Conservation (phyloP, 2,329 filamentous ascomycete species). For the Fusarium denticulatum region DNA sequence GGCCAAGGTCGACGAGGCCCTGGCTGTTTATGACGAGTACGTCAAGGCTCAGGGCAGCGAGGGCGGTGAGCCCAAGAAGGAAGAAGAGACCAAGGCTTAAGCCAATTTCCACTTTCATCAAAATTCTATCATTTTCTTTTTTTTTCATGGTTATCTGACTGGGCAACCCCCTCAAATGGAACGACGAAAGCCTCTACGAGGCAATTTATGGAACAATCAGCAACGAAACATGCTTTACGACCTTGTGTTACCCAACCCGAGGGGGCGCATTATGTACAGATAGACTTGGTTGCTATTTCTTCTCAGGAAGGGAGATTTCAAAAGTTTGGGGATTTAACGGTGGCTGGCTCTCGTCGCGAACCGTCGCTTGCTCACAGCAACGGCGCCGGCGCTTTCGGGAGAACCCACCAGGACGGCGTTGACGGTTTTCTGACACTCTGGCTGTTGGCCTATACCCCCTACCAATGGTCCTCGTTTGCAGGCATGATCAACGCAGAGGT, state of each 20-base stretch:
- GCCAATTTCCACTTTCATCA: constrained; percentile 8
- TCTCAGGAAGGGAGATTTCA: constrained; percentile 50
- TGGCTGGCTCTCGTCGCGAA: constrained; percentile 41
- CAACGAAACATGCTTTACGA: constrained; percentile 44
- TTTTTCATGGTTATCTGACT: constrained; percentile 46
- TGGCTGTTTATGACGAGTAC: constrained; percentile 98
- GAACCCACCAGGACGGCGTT: constrained; percentile 53
- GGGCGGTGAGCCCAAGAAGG: constrained; percentile 58
- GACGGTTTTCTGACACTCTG: constrained; percentile 53
- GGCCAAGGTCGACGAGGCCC: constrained; percentile 96
- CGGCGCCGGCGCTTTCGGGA: constrained; percentile 37
- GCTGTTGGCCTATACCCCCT: constrained; percentile 56
- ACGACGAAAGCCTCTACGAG: constrained; percentile 36
- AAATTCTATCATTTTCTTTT: constrained; percentile 44
- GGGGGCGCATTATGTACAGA: constrained; percentile 52
- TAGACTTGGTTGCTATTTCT: constrained; percentile 55
- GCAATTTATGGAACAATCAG: constrained; percentile 41
- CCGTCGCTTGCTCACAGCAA: constrained; percentile 34
- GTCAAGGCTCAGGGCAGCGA: constrained; percentile 80
- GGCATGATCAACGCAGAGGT: constrained; percentile 50
- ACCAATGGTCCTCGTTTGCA: constrained; percentile 49
- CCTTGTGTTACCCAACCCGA: constrained; percentile 38
- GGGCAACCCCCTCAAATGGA: constrained; percentile 41
- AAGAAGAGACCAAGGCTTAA: constrained; percentile 58
- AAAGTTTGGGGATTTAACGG: constrained; percentile 48